Conservation (phyloP, 1,139 yeast species). For the Hemisphaericaspora lyxosophila region DNA sequence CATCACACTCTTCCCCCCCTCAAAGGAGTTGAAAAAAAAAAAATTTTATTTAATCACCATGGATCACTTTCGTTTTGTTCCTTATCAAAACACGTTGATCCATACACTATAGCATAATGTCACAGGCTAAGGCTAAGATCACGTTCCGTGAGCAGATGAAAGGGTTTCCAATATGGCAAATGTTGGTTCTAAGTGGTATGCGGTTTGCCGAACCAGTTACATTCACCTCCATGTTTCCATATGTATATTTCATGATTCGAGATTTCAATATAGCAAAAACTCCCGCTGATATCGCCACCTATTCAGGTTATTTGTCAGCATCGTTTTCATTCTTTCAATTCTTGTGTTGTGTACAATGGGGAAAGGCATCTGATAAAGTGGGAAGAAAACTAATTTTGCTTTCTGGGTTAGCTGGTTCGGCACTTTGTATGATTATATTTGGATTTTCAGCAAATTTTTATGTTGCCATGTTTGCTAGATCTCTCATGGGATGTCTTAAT, state of each 20-base stretch:
- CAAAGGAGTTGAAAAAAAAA: too few species aligned
- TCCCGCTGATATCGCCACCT: slow-evolving; percentile 53
- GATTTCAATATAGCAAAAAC: slow-evolving; percentile 53
- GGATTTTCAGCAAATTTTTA: slow-evolving; percentile 54
- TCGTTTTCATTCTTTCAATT: slow-evolving; percentile 57
- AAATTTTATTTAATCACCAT: too few species aligned
- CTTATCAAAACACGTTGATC: slow-evolving; percentile 1
- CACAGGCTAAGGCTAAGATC: neutral
- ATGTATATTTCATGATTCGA: slow-evolving; percentile 62
- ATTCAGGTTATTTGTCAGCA: slow-evolving; percentile 60
- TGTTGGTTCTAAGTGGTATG: slow-evolving; percentile 44
- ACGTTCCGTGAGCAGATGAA: slow-evolving; percentile 18
- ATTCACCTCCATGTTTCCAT: slow-evolving; percentile 64
- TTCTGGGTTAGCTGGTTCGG: slow-evolving; percentile 52
- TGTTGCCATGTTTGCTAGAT: slow-evolving; percentile 52
- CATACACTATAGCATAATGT: slow-evolving; percentile 1
- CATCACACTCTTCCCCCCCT: too few species aligned
- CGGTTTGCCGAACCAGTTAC: slow-evolving; percentile 63
- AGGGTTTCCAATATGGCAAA: slow-evolving; percentile 54
- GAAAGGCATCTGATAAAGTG: slow-evolving; percentile 49
- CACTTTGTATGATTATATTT: slow-evolving; percentile 46
- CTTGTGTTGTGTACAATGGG: slow-evolving; percentile 59
- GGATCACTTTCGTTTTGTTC: too few species aligned
- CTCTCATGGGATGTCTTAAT: slow-evolving; percentile 55
- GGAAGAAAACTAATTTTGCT: slow-evolving; percentile 62